Evolutionary conservation across 192 early-diverging fungal species (phyloP).

Genomic region (Thoreauomyces humboldtii): DNA sequence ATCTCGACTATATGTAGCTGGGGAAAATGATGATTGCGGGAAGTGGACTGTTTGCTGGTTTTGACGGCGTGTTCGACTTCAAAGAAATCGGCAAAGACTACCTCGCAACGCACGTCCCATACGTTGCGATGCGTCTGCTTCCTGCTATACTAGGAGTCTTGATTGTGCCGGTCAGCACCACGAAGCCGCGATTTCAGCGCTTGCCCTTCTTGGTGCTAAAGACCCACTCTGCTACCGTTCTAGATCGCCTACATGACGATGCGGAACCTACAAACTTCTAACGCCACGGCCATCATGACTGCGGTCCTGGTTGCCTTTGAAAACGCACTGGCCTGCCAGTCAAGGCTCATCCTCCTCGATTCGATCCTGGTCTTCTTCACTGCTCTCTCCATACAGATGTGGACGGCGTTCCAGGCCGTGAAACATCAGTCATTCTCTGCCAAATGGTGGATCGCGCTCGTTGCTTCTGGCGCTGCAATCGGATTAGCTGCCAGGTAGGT

Average conservation of each 20-base stretch:
- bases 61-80: constrained; percentile 49
- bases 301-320: constrained; percentile 47
- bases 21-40: constrained; percentile 48
- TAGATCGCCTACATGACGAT: constrained; percentile 50
- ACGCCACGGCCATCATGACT: constrained; percentile 37
- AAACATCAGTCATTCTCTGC: constrained; percentile 46
- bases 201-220: too few species aligned
- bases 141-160: constrained; percentile 80
- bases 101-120: constrained; percentile 77
- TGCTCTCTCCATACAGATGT: constrained; percentile 43
- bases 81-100: constrained; percentile 88
- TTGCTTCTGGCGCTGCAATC: constrained; percentile 41
- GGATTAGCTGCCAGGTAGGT: constrained; percentile 43
- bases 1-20: too few species aligned
- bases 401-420: constrained; percentile 46
- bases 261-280: constrained; percentile 46
- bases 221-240: too few species aligned
- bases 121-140: constrained; percentile 78
- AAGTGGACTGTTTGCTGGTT: constrained; percentile 44
- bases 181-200: too few species aligned
- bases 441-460: constrained; percentile 50
- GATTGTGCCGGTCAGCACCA: constrained; percentile 57
- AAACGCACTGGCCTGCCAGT: constrained; percentile 40
- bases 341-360: constrained; percentile 53
- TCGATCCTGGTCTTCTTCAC: constrained; percentile 55